Evolutionary conservation across 2,329 filamentous ascomycete genomes (phyloP), one percentile per base, ranked within the genome.

Genomic region (Aspergillus thermomutatus): DNA sequence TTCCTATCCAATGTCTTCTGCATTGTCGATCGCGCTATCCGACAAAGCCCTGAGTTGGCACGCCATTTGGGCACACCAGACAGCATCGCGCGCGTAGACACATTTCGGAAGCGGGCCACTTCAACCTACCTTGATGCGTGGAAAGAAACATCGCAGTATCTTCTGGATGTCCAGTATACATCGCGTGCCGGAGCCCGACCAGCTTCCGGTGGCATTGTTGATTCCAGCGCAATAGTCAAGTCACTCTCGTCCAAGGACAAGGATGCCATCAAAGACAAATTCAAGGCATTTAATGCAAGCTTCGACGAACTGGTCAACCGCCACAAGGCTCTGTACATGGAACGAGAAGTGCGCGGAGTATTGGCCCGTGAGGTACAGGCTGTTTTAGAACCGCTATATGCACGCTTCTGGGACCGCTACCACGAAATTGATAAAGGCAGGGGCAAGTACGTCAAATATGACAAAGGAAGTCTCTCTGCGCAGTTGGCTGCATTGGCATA

Each of bases 401-500:
- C 89, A 60, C 84, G 94, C 48, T 99, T 99, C 77, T 97, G 91
- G 87, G 94, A 97, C 75, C 85, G 93, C 27, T 99, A 99, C 72
- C 92, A 97, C 72, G 94, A 97, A 76, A 87, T 97, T 62, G 93
- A 97, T 77, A 97, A 96, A 79, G 94, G 94, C 58, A 95, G 92
- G 77, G 93, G 93, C 65, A 99, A 99, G 76, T 96, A 97, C 75
- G 92, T 96, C 72, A 97, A 96, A 79, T 97, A 96, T 72, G 92
- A 97, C 78, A 97, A 97, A 80, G 81, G 82, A 43, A 84, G 86
- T 49, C 87, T 99, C 67, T 85, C 89, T 49, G 84, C 84, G 23
- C 76, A 82, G 58, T 70, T 88, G 67, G 77, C 80, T 25, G 72
- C 76, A 50, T 70, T 83, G 64, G 72, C 54, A 48, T 70, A 52